Base-by-base conservation (phyloP, 805 yeast species). In the Myxozyma nipponensis region DNA sequence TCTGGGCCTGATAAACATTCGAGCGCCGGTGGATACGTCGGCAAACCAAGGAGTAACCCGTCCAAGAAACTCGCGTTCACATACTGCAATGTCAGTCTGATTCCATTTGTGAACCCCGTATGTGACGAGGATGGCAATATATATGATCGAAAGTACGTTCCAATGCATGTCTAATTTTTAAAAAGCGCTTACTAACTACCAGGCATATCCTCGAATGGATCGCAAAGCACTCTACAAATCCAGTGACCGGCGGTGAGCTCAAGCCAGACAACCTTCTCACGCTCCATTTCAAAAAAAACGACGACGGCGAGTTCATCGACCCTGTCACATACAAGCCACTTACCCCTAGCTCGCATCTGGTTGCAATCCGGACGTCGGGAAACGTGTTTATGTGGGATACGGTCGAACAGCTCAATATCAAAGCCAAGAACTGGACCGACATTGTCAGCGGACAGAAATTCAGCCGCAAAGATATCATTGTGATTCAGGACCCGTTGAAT, bases 281-380 rank as follows among this genome's bases (percentile, higher is more conserved):
- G 44, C 54, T 67, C 40, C 47, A 56, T 17, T 54, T 66, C 28
- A 44, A 55, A 2, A 53, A 50, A 39, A 62, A 67, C 37, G 53
- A 44, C 1, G 56, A 49, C 4, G 63, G 63, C 4, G 46, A 50
- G 22, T 62, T 57, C 32, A 60, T 65, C 35, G 71, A 67, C 53
- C 71, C 71, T 3, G 68, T 68, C 19, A 65, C 66, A 19, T 58
- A 60, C 54, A 64, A 67, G 50, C 64, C 61, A 24, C 59, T 67
- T 30, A 60, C 58, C 24, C 48, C 57, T 9, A 47, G 45, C 24
- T 56, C 63, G 17, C 53, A 54, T 25, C 65, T 66, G 5, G 69
- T 67, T 21, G 57, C 58, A 3, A 55, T 68, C 17, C 37, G 47
- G 38, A 43, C 65, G 2, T 62, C 63, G 15, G 70, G 70, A 10